Conservation (phyloP, 106 monocot genomes). For the Hemerocallis citrina region DNA sequence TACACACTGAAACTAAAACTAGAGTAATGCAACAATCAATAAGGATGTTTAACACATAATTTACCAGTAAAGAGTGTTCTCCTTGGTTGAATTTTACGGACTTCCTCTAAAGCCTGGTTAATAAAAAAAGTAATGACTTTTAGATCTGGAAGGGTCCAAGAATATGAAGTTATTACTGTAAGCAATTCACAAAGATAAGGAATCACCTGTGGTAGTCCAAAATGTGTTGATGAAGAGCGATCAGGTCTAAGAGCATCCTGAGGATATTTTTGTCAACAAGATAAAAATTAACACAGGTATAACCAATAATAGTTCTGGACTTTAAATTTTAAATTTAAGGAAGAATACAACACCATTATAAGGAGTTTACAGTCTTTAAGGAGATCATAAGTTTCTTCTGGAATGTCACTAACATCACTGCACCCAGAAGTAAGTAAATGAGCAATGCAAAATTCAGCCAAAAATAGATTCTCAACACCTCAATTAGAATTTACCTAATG, state of each 20-base stretch:
- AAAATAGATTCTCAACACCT: too few relatives aligned
- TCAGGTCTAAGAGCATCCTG: constrained; percentile 92
- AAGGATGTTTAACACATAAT: too few relatives aligned
- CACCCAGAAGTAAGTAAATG: constrained; percentile 4
- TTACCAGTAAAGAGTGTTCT: constrained; percentile 95
- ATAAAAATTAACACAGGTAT: not conserved
- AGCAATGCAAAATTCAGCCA: not conserved
- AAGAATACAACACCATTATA: constrained; percentile 44
- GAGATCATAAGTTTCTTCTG: constrained; percentile 79
- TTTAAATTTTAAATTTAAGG: not conserved
- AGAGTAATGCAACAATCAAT: too few relatives aligned
- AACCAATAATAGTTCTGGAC: not conserved
- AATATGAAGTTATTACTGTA: not conserved
- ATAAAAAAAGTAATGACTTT: constrained; percentile 8
- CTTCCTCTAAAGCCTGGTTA: constrained; percentile 78
- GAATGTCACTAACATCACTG: constrained; percentile 99
- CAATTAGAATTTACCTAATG: constrained; percentile 53
- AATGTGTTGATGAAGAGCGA: constrained; percentile 86
- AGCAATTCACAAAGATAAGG: not conserved
- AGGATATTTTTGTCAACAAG: constrained; percentile 1
- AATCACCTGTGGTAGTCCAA: constrained; percentile 77
- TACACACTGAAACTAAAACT: too few relatives aligned
- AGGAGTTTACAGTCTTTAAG: constrained; percentile 79
- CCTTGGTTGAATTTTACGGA: constrained; percentile 80
- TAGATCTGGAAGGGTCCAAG: not conserved